Base-by-base conservation (phyloP, 495 filamentous ascomycete genomes). In the Oidiodendron maius region DNA sequence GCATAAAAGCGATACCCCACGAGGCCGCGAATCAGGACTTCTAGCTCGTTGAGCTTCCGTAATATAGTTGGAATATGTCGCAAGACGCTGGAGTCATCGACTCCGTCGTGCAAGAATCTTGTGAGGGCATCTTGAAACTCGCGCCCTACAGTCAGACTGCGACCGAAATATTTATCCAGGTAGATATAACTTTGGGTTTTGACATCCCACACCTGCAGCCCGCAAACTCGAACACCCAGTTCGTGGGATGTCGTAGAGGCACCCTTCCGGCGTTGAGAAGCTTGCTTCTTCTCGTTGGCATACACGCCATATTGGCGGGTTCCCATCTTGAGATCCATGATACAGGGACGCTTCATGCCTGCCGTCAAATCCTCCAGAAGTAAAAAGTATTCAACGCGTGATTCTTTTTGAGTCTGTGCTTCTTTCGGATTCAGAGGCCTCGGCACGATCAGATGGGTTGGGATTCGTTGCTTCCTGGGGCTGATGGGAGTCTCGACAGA, bases 301-400 rank as follows among this genome's bases (percentile, higher is more conserved):
- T 96, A 91, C n/a, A 96, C 78, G 12, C 93, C 93, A 65, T 96
- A 96, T 62, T 98, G 93, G 3, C 93, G 82, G n/a, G 93, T 98
- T 10, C 93, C 93, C 93, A 98, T 98, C 64, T 98, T 98, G 50
- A 98, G 72, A 64, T 98, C 93, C 57, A 98, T 83, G 34, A 96
- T 93, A 66, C 93, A 97, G 11, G 93, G 93, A 25, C 85, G 83
- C 60, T 86, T 87, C 91, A 98, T 96, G 26, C 93, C 93, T 4
- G 93, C 87, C 2, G 93, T 98, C 23, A 98, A 77, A 61, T 98
- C 93, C 66, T 98, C 93, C n/a, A 98, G 71, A 0, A 98, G 74
- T 6, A 98, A 73, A 64, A 98, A 98, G 57, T 91, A 91, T 61
- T 95, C 86, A 20, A 93, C 86, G 13, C 91, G 76, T 13, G 72